Conservation (phyloP, 2,329 filamentous ascomycete species). For the Aspergillus neotritici region DNA sequence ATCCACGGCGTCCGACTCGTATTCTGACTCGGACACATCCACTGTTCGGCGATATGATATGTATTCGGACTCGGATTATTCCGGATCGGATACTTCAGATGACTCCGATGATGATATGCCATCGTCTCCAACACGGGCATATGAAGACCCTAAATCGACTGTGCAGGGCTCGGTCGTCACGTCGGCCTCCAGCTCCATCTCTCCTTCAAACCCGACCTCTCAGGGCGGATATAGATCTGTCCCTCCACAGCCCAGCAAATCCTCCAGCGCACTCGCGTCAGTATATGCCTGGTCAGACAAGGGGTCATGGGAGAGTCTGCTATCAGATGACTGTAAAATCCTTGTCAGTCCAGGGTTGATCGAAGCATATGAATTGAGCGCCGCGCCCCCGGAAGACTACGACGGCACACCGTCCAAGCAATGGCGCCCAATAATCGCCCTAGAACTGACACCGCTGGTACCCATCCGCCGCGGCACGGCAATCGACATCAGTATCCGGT, state of each 20-base stretch:
- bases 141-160: constrained; percentile 39
- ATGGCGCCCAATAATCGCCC: constrained; percentile 54
- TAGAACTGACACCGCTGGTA: constrained; percentile 87
- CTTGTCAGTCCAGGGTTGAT: constrained; percentile 60
- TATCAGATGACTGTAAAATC: constrained; percentile 59
- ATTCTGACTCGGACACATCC: constrained; percentile 51
- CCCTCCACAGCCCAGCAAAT: constrained; percentile 42
- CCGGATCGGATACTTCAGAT: constrained; percentile 49
- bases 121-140: constrained; percentile 22
- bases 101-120: constrained; percentile 47
- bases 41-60: constrained; percentile 50
- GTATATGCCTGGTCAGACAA: constrained; percentile 61
- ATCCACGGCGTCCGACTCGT: constrained; percentile 63
- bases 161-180: constrained; percentile 27
- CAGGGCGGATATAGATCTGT: constrained; percentile 62
- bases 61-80: constrained; percentile 42
- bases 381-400: constrained; percentile 26
- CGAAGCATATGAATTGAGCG: constrained; percentile 55
- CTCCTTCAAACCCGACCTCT: constrained; percentile 76
- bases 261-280: constrained; percentile 53
- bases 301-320: constrained; percentile 56
- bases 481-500: constrained; percentile 89
- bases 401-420: constrained; percentile 18
- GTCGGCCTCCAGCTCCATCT: constrained; percentile 56
- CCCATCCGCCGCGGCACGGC: constrained; percentile 85